Percentiles rank a stretch among this genome's conserved stretches.
phyloP scores from a whole-genome alignment of 1,284 basidiomycete genomes.

The Termitomyces sp. region DNA sequence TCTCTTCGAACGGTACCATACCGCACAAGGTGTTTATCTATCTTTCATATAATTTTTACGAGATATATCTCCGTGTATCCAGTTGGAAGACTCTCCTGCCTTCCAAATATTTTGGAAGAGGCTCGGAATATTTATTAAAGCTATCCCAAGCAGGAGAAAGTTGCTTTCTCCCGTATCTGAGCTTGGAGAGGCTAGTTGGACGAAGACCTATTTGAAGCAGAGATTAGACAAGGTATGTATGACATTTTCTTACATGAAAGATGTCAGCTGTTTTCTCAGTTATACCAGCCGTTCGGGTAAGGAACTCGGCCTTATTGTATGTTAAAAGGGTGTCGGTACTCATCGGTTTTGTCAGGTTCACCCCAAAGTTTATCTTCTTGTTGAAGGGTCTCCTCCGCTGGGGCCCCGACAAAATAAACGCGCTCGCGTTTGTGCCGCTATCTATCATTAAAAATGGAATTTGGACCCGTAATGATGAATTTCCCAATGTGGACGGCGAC shows the following conservation, averaged over 20 bases:
- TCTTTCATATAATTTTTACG: too few relatives aligned
- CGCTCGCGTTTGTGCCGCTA: neutral
- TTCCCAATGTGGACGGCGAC: neutral
- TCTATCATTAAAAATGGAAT: neutral
- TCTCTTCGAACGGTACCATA: neutral
- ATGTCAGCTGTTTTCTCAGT: neutral
- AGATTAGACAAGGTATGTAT: neutral
- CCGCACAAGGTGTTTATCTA: neutral
- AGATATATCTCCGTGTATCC: neutral
- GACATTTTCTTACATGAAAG: neutral
- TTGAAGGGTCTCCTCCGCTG: neutral
- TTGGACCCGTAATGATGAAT: neutral
- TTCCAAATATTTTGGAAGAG: conserved; percentile 1
- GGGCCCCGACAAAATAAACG: neutral
- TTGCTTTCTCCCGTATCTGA: neutral
- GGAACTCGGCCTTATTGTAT: neutral
- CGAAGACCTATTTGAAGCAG: neutral
- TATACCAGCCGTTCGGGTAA: neutral
- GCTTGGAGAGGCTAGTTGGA: neutral
- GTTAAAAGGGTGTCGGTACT: neutral
- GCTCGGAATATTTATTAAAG: neutral
- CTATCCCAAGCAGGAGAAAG: neutral
- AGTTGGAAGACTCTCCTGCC: neutral
- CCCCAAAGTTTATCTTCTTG: neutral
- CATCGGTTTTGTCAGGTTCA: neutral